Base-by-base conservation (phyloP, 2,329 filamentous ascomycete genomes). In the Verruconis gallopava region DNA sequence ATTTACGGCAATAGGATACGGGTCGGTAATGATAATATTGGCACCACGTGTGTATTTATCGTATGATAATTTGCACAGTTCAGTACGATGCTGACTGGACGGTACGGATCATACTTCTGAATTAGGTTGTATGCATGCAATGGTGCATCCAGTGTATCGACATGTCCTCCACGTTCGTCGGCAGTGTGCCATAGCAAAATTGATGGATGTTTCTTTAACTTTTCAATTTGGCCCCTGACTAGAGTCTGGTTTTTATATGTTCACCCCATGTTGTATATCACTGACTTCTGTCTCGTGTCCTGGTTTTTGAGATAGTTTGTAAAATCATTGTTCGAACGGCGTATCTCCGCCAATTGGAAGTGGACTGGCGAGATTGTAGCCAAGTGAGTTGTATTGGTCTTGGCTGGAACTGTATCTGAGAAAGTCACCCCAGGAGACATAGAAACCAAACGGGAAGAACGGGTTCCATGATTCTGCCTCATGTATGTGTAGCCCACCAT, bases 21-120 rank as follows among this genome's bases (percentile, higher is more conserved):
- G 66, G 49, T 79, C 75, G 21, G 67, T 65, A 62, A 78, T 71
- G 47, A 79, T 56, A 48, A 78, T 69, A 51, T 79, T 75, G 3
- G 71, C 67, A 14, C 69, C 71, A 2, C 58, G 52, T 0, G 67
- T 60, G 58, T 79, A 79, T n/a, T n/a, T 30, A 9, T 30, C 52
- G 74, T 79, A 56, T 76, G 68, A 57, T 74, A 78, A 56, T 79
- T 69, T 42, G 68, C 64, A 61, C 75, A 79, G 57, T 78, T 79
- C 35, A 79, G 64, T 2, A 69, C 69, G 3, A 77, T 59, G 2
- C 68, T 69, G 2, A 75, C 67, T 0, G 75, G 74, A 56, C 79
- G 75, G 55, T 78, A 79, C 0, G 70, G 71, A 54, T 79, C 75
- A 1, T 76, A 54, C 0, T 52, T 45, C 44, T 62, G 63, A 51